These are phyloP conservation scores for Cytospora leucostoma DNA, from an alignment of 2,329 filamentous ascomycete genomes.

Conservation along the genomic window DNA sequence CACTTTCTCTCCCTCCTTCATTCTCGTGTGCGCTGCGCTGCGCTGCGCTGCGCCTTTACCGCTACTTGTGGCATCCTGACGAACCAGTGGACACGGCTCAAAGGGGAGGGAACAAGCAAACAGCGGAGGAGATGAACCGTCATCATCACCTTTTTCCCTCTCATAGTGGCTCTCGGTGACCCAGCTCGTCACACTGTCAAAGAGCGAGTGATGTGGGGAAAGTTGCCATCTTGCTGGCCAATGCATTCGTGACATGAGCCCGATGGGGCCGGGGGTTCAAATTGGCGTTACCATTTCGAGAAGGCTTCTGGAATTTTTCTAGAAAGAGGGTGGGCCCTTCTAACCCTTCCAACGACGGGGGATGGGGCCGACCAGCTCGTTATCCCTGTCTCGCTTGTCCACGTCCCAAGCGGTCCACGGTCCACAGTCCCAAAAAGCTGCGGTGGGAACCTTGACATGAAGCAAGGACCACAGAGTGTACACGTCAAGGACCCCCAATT, in stretches of 20 bases:
- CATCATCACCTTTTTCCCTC: slow-evolving; percentile 11
- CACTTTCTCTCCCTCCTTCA: neutral
- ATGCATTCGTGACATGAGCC: slow-evolving; percentile 19
- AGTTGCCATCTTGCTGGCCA: slow-evolving; percentile 22
- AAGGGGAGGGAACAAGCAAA: slow-evolving; percentile 16
- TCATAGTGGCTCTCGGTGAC: slow-evolving; percentile 14
- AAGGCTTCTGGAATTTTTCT: slow-evolving; percentile 28
- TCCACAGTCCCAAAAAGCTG: slow-evolving; percentile 7
- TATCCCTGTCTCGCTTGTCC: slow-evolving; percentile 22
- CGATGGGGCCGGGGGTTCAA: slow-evolving; percentile 21
- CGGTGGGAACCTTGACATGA: slow-evolving; percentile 3
- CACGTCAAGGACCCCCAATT: slow-evolving; percentile 5
- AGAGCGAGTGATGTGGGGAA: slow-evolving; percentile 23
- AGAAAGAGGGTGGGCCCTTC: slow-evolving; percentile 20
- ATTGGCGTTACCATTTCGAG: slow-evolving; percentile 21
- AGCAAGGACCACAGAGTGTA: slow-evolving; percentile 15
- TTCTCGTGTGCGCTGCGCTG: neutral
- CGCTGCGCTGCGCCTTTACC: slow-evolving; percentile 12
- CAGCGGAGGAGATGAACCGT: slow-evolving; percentile 24
- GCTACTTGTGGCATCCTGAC: slow-evolving; percentile 21
- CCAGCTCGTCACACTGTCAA: slow-evolving; percentile 22
- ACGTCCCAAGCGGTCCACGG: neutral
- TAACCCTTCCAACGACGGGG: slow-evolving; percentile 12
- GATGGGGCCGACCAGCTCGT: slow-evolving; percentile 14
- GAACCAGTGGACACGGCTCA: slow-evolving; percentile 18